Conservation (phyloP, 768 basidiomycete species). For the Phylloporus sp. region DNA sequence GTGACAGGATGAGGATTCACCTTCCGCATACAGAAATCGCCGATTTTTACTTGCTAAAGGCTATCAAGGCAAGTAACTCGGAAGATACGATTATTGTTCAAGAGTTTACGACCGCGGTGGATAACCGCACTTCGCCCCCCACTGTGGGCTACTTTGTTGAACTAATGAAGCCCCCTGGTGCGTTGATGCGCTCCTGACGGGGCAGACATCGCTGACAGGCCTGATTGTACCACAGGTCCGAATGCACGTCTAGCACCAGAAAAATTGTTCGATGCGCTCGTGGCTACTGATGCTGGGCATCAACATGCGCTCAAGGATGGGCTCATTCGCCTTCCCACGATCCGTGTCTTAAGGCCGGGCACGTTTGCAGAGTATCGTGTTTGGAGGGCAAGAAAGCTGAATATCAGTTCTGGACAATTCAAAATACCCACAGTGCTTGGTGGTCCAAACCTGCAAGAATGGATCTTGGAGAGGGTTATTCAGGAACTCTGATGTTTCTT, state of each 20-base stretch:
- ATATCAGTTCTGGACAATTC: conserved; percentile 3
- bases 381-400: conserved; percentile 2
- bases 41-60: conserved; percentile 10
- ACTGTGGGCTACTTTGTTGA: conserved; percentile 18
- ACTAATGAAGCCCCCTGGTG: too few species aligned
- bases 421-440: conserved; percentile 14
- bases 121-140: conserved; percentile 2
- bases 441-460: conserved; percentile 2
- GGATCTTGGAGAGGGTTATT: conserved; percentile 17
- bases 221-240: conserved; percentile 1
- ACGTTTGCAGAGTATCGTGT: conserved; percentile 20
- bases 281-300: not conserved
- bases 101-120: conserved; percentile 13
- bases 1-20: conserved; percentile 10
- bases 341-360: conserved; percentile 19
- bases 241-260: not conserved
- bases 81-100: conserved; percentile 6
- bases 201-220: too few species aligned
- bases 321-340: conserved; percentile 12
- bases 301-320: not conserved
- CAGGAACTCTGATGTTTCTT: conserved; percentile 7
- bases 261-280: conserved; percentile 6
- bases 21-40: conserved; percentile 1
- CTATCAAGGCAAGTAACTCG: not conserved
- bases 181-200: too few species aligned